Conservation (phyloP, 371 early-diverging fungal species). For the Mucor irregularis region DNA sequence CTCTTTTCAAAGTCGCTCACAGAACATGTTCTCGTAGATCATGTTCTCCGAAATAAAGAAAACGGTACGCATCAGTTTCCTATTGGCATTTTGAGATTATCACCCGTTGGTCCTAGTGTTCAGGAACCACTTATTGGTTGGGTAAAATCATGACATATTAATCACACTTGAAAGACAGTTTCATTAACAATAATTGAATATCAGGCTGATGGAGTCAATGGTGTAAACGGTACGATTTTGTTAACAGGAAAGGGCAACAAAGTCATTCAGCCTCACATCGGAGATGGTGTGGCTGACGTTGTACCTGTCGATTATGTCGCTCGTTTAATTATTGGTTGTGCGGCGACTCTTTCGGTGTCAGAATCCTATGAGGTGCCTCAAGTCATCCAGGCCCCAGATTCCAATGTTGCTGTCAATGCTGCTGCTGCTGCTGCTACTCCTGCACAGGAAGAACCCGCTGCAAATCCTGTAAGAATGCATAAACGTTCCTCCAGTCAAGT, state of each 20-base stretch:
- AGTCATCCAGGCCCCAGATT: background rate
- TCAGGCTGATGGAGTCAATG: conserved; percentile 61
- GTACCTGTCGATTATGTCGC: conserved; percentile 58
- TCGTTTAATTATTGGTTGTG: conserved; percentile 45
- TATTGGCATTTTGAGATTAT: conserved; percentile 55
- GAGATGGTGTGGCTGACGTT: conserved; percentile 48
- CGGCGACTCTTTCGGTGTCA: conserved; percentile 26
- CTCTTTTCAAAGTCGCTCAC: conserved; percentile 58
- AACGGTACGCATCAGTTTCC: conserved; percentile 32
- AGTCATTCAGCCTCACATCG: conserved; percentile 36
- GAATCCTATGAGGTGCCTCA: conserved; percentile 7
- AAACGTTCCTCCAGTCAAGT: conserved; percentile 18
- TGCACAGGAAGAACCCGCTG: background rate
- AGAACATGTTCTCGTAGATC: conserved; percentile 53
- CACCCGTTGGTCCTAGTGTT: conserved; percentile 55
- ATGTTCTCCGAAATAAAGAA: conserved; percentile 37
- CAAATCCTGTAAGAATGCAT: background rate
- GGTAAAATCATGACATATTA: conserved; percentile 33
- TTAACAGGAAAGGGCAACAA: conserved; percentile 42
- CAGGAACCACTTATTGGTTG: conserved; percentile 63
- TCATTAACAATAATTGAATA: background rate
- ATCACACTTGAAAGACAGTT: background rate
- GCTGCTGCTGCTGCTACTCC: too few relatives aligned
- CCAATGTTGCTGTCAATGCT: too few relatives aligned
- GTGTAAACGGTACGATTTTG: conserved; percentile 46